Percentiles rank a stretch among this genome's conserved stretches.
Evolutionary conservation across 2,329 filamentous ascomycete species (phyloP).

Genomic region (Tricladium varicosporioides): DNA sequence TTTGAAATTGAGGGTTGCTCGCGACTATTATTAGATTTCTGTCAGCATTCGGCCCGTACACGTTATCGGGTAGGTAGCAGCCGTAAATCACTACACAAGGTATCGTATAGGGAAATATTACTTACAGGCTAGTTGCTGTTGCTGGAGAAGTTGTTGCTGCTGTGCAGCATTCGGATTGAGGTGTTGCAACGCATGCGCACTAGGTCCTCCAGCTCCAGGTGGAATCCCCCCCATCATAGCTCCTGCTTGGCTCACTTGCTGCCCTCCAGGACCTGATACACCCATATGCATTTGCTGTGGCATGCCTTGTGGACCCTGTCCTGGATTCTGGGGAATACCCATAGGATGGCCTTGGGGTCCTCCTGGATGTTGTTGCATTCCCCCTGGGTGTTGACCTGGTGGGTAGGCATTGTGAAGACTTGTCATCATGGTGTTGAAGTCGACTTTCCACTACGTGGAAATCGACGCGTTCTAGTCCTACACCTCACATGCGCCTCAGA

Average conservation of each 20-base stretch:
- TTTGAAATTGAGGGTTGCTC: constrained; percentile 37
- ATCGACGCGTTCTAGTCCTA: constrained; percentile 43
- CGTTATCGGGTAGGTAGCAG: not conserved
- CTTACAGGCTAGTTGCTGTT: constrained; percentile 31
- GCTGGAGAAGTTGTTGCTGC: constrained; percentile 40
- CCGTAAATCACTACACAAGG: not conserved
- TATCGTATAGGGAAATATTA: constrained; percentile 8
- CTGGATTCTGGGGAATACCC: constrained; percentile 57
- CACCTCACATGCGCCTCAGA: constrained; percentile 27
- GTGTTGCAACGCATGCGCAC: constrained; percentile 70
- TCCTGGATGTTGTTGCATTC: constrained; percentile 69
- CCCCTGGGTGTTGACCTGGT: constrained; percentile 59
- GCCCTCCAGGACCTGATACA: constrained; percentile 67
- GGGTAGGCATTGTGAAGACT: constrained; percentile 65
- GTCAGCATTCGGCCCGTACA: constrained; percentile 21
- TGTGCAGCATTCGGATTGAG: constrained; percentile 49
- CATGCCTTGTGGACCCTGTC: constrained; percentile 66
- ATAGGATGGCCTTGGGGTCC: constrained; percentile 58
- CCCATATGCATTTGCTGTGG: constrained; percentile 72
- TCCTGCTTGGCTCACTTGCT: constrained; percentile 66
- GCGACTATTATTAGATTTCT: constrained; percentile 23
- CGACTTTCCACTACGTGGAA: constrained; percentile 57
- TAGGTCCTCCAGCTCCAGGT: constrained; percentile 55
- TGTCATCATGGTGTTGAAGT: constrained; percentile 62
- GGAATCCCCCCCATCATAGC: constrained; percentile 77